Conservation (phyloP, 495 filamentous ascomycete genomes). For the Neohortaea acidophila region DNA sequence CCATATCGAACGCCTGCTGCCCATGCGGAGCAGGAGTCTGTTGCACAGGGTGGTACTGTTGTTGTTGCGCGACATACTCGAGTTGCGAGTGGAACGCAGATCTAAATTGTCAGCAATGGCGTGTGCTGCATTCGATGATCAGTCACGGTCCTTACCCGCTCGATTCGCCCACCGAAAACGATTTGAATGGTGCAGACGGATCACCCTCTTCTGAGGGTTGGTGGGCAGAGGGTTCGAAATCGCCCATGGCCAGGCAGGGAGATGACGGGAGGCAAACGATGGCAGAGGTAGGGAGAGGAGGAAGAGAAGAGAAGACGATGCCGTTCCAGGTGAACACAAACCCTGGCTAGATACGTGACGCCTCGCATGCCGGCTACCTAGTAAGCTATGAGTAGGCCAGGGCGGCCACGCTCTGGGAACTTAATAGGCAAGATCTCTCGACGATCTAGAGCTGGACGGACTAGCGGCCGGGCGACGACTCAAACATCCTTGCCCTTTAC, state of each 20-base stretch:
- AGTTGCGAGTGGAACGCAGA: conserved; percentile 5
- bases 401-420: neutral
- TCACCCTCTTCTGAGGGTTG: neutral
- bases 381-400: neutral
- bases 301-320: too few species aligned
- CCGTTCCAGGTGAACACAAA: neutral
- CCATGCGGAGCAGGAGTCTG: neutral
- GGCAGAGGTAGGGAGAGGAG: too few species aligned
- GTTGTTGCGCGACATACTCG: neutral
- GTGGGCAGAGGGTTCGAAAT: neutral
- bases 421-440: neutral
- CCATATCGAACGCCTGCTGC: neutral
- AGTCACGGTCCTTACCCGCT: neutral
- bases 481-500: too few species aligned
- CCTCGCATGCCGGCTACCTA: neutral
- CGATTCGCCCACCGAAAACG: neutral
- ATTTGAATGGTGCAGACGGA: neutral
- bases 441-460: neutral
- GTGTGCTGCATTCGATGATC: neutral
- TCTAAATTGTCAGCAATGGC: neutral
- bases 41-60: neutral
- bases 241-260: neutral
- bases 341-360: neutral
- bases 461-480: too few species aligned
- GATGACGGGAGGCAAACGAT: neutral